phyloP scores from a whole-genome alignment of 768 basidiomycete species.

The Rhodotorula kratochvilovae region DNA sequence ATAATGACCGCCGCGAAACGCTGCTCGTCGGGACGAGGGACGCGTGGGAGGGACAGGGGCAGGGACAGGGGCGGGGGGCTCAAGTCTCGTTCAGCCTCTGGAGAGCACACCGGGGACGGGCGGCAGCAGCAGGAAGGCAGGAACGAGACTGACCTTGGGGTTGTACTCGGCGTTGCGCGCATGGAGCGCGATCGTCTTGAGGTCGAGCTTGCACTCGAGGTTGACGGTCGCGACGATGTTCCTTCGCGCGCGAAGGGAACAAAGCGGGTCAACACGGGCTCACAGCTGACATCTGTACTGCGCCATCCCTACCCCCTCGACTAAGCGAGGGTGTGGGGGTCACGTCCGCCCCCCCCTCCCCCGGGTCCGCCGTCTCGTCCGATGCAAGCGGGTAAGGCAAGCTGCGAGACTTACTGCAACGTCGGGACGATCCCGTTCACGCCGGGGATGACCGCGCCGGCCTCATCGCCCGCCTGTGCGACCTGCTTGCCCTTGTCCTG shows the following conservation, averaged over 20 bases:
- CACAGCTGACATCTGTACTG: background rate
- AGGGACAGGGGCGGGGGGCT: constrained; percentile 43
- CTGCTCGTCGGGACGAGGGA: constrained; percentile 56
- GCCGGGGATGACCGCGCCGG: constrained; percentile 33
- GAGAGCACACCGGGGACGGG: background rate
- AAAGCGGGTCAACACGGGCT: background rate
- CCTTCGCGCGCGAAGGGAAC: constrained; percentile 11
- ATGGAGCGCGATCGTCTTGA: constrained; percentile 97
- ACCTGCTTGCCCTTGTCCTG: constrained; percentile 13
- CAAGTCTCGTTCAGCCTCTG: constrained; percentile 4
- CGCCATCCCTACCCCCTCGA: too few relatives aligned
- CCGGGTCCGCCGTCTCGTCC: too few relatives aligned
- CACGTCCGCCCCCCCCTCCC: background rate
- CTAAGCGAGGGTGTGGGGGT: background rate
- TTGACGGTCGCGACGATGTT: constrained; percentile 99
- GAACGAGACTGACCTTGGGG: constrained; percentile 68
- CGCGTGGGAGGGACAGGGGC: background rate
- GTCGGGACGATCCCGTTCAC: constrained; percentile 94
- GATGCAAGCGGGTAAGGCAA: background rate
- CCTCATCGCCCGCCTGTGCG: constrained; percentile 8
- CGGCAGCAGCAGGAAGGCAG: constrained; percentile 53
- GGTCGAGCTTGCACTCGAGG: constrained; percentile 88
- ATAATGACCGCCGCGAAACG: constrained; percentile 99
- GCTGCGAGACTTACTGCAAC: constrained; percentile 60
- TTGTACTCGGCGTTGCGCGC: constrained; percentile 99